Evolutionary conservation across 2,329 filamentous ascomycete genomes (phyloP).

Genomic region (Annulohypoxylon truncatum): DNA sequence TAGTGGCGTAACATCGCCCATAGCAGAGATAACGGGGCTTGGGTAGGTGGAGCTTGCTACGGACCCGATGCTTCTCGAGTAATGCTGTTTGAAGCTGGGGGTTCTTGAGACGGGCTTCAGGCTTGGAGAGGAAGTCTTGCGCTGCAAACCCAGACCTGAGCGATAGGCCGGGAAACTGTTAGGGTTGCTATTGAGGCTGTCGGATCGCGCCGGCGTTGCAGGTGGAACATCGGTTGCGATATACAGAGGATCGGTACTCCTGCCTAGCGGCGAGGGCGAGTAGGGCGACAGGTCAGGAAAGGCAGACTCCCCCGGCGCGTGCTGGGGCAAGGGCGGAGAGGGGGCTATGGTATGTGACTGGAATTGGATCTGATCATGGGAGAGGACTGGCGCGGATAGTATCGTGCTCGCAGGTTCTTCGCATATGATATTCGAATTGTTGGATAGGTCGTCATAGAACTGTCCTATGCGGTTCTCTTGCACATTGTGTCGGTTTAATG

Average conservation of each 20-base stretch:
- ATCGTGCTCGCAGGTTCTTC: conserved; percentile 39
- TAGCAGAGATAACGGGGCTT: conserved; percentile 78
- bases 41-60: conserved; percentile 75
- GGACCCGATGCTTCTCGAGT: conserved; percentile 64
- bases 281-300: conserved; percentile 36
- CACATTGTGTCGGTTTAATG: conserved; percentile 45
- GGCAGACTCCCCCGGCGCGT: conserved; percentile 32
- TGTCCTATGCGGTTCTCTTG: conserved; percentile 44
- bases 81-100: conserved; percentile 69
- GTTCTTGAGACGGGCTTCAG: conserved; percentile 67
- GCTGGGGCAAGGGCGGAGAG: conserved; percentile 49
- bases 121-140: conserved; percentile 58
- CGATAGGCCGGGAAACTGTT: conserved; percentile 49
- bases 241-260: conserved; percentile 48
- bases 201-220: conserved; percentile 45
- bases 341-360: conserved; percentile 55
- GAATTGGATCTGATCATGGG: conserved; percentile 50
- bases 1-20: conserved; percentile 82
- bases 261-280: conserved; percentile 37
- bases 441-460: conserved; percentile 31
- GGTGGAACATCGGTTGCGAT: conserved; percentile 55
- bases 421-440: conserved; percentile 22
- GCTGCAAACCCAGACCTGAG: conserved; percentile 50
- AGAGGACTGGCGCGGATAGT: conserved; percentile 34
- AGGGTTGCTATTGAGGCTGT: conserved; percentile 54